Percentiles rank a stretch among this genome's conserved stretches.
Conservation (phyloP, 2,329 filamentous ascomycete species). For the Botrytis cinerea region DNA sequence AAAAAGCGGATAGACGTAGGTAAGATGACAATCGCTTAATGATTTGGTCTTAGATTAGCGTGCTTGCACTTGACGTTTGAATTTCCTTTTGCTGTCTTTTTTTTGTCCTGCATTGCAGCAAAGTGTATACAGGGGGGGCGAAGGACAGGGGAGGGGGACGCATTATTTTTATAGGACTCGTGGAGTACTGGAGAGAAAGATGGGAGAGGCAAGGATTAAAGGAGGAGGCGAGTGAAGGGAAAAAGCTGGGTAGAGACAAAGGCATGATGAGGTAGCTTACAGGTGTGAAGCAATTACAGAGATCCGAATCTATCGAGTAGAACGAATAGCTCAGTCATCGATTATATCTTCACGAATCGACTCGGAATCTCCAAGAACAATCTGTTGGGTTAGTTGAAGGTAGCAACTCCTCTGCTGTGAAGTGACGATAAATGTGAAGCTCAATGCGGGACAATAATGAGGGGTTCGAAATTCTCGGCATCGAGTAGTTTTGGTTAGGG, state of each 20-base stretch:
- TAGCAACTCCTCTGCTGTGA: background rate
- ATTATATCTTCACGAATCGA: background rate
- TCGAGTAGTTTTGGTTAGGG: background rate
- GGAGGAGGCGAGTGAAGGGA: background rate
- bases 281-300: background rate
- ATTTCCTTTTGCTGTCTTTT: background rate
- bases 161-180: background rate
- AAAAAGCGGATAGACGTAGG: constrained; percentile 1
- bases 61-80: constrained; percentile 13
- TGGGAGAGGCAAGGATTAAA: constrained; percentile 12
- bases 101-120: constrained; percentile 14
- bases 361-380: background rate
- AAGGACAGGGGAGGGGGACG: background rate
- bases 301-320: background rate
- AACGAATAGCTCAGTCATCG: background rate
- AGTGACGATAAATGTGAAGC: background rate
- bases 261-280: background rate
- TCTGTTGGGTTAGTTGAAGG: background rate
- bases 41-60: background rate
- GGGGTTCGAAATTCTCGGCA: constrained; percentile 14
- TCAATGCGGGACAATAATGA: constrained; percentile 20
- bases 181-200: constrained; percentile 11
- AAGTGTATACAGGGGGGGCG: background rate
- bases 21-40: constrained; percentile 15
- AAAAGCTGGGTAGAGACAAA: background rate